A percentile compares a stretch with the other conserved stretches of the same genome.
phyloP scores from a whole-genome alignment of 176 grass and related monocot genomes.

The Paspalum vaginatum region DNA sequence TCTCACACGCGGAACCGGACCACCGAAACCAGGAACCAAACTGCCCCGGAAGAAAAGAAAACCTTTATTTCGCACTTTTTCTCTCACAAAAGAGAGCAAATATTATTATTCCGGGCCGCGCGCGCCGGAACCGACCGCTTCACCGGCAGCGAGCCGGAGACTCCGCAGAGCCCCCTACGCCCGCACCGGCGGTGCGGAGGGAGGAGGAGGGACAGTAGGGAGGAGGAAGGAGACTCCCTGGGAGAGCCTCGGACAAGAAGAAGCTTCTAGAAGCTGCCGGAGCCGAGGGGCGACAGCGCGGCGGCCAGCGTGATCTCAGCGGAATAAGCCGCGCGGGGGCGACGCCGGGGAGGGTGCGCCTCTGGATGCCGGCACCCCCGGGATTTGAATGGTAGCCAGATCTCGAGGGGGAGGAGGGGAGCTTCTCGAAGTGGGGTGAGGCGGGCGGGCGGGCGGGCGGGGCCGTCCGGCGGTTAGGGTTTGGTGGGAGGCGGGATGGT shows the following conservation, averaged over 20 bases:
- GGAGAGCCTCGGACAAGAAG: slow-evolving; percentile 1
- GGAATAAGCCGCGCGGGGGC: slow-evolving; percentile 18
- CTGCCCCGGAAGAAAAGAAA: slow-evolving; percentile 1
- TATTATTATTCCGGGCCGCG: slow-evolving; percentile 36
- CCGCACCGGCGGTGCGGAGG: slow-evolving; percentile 11
- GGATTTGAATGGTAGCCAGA: slow-evolving; percentile 69
- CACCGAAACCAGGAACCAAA: slow-evolving; percentile 37
- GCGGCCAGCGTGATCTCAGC: slow-evolving; percentile 43
- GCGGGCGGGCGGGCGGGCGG: slow-evolving; percentile 19
- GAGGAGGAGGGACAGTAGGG: background rate
- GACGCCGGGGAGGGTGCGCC: slow-evolving; percentile 24
- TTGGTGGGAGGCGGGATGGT: slow-evolving; percentile 54
- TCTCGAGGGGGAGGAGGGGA: slow-evolving; percentile 53
- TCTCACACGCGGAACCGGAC: slow-evolving; percentile 44
- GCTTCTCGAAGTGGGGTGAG: slow-evolving; percentile 56
- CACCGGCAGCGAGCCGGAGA: slow-evolving; percentile 45
- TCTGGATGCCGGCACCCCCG: slow-evolving; percentile 44
- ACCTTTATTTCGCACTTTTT: slow-evolving; percentile 41
- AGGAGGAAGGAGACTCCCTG: background rate
- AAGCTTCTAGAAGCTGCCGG: slow-evolving; percentile 46
- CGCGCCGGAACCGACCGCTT: slow-evolving; percentile 47
- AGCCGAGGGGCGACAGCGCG: slow-evolving; percentile 8
- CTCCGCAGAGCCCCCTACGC: slow-evolving; percentile 7
- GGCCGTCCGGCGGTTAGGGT: slow-evolving; percentile 42
- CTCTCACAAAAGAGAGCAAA: slow-evolving; percentile 22